A percentile compares a stretch with the other conserved stretches of the same genome.
Evolutionary conservation across 2,329 filamentous ascomycete genomes (phyloP).

Genomic region (Claviceps citrina): DNA sequence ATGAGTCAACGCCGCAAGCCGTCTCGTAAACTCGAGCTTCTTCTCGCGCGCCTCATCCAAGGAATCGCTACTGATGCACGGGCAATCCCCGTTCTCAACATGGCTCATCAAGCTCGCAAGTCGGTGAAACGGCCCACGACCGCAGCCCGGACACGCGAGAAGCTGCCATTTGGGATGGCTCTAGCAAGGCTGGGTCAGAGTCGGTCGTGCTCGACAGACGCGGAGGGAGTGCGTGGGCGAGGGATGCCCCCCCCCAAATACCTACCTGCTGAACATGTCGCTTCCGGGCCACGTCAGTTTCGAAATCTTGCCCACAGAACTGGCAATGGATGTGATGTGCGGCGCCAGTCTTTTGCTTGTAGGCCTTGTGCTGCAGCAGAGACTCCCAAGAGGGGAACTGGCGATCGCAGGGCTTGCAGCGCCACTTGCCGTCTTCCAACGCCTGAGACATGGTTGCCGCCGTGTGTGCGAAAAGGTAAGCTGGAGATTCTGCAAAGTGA

Average conservation of each 20-base stretch:
- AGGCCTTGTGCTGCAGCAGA: slow-evolving; percentile 17
- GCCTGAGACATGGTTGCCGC: background rate
- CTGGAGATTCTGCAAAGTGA: background rate
- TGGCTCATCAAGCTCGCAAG: slow-evolving; percentile 27
- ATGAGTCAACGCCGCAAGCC: slow-evolving; percentile 14
- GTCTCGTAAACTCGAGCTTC: slow-evolving; percentile 21
- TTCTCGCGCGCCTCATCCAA: slow-evolving; percentile 21
- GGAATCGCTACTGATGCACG: slow-evolving; percentile 16
- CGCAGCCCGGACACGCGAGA: slow-evolving; percentile 33
- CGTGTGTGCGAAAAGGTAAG: too few species aligned
- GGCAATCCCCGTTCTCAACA: slow-evolving; percentile 28
- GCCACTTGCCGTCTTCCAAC: slow-evolving; percentile 6
- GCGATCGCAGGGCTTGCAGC: slow-evolving; percentile 17
- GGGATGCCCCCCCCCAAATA: too few species aligned
- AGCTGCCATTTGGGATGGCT: slow-evolving; percentile 19
- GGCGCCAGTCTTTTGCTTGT: slow-evolving; percentile 12
- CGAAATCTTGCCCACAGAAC: slow-evolving; percentile 23
- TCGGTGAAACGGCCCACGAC: slow-evolving; percentile 19
- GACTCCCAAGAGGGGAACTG: slow-evolving; percentile 13
- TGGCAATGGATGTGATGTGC: slow-evolving; percentile 22
- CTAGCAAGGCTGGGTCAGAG: background rate
- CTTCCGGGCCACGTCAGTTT: slow-evolving; percentile 16
- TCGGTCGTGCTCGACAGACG: background rate
- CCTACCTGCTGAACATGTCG: slow-evolving; percentile 23
- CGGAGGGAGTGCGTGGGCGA: slow-evolving; percentile 9